Base-by-base conservation (phyloP, 2,329 filamentous ascomycete species). In the Massarina eburnea region DNA sequence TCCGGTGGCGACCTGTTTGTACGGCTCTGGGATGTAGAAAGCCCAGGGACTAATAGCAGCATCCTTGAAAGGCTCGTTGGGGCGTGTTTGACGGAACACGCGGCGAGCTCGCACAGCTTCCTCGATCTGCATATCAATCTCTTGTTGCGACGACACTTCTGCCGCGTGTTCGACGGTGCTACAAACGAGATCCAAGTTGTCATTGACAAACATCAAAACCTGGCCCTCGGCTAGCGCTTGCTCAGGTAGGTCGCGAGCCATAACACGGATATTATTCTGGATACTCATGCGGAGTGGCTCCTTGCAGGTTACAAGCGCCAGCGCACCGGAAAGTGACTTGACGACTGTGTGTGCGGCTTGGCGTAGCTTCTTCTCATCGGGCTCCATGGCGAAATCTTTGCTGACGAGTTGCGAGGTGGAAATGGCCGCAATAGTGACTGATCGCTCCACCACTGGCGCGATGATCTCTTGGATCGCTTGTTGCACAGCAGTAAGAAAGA, bases 171-270 rank as follows among this genome's bases (percentile, higher is more conserved):
- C 94, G 36, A 99, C 95, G 52, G 96, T 89, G 58, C 83, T 87
- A 65, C 94, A 97, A 37, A 95, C 92, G 32, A 91, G 80, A 58
- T 99, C 94, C 22, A 99, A 80, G 67, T 99, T 99, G 55, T 95
- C 92, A 68, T 97, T 99, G 50, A 99, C 92, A 71, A 95, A 97
- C 89, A 99, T 96, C 45, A 97, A 82, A 50, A 99, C 94, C 24
- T 94, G 89, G 6, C 94, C 94, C 72, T 99, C 94, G 0, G 94
- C 90, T 51, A 99, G 80, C 14, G 89, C 88, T 58, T 86, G 82
- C 42, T 83, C 80, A 2, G 79, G 79, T 32, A 82, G 73, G 40
- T 81, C 80, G 46, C 80, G 76, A 42, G 89, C 87, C 43, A 89
- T 84, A 29, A 95, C 80, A n/a, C 94, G 87, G 69, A 99, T 91